phyloP scores from a whole-genome alignment of 2,329 filamentous ascomycete genomes.

The Plenodomus tracheiphilus region DNA sequence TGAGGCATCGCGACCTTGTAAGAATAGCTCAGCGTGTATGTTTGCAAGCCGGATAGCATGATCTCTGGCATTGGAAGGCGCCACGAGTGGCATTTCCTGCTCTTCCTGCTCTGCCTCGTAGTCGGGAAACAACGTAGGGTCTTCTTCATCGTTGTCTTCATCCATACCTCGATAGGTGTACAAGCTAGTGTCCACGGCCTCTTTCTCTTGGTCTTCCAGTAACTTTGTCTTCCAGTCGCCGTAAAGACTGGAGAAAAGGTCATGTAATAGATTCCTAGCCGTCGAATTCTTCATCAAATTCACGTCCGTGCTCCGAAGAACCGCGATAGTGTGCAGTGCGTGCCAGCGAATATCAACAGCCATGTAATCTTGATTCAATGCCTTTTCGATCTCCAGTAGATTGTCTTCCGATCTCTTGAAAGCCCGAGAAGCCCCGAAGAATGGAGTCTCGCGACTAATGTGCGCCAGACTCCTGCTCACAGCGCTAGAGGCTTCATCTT shows the following conservation, averaged over 20 bases:
- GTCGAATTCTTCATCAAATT: slow-evolving; percentile 8
- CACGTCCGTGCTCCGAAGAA: slow-evolving; percentile 32
- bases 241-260: slow-evolving; percentile 73
- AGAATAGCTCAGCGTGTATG: slow-evolving; percentile 40
- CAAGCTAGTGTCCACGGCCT: slow-evolving; percentile 72
- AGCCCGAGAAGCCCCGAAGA: slow-evolving; percentile 29
- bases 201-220: slow-evolving; percentile 73
- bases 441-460: slow-evolving; percentile 34
- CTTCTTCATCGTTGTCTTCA: slow-evolving; percentile 75
- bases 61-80: slow-evolving; percentile 33
- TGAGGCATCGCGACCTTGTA: slow-evolving; percentile 17
- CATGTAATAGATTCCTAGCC: slow-evolving; percentile 57
- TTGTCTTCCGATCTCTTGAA: slow-evolving; percentile 20
- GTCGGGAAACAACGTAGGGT: slow-evolving; percentile 79
- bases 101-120: slow-evolving; percentile 61
- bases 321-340: slow-evolving; percentile 30
- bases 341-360: slow-evolving; percentile 43
- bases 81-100: slow-evolving; percentile 27
- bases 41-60: slow-evolving; percentile 39
- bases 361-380: slow-evolving; percentile 22
- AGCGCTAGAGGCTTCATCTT: slow-evolving; percentile 14
- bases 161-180: slow-evolving; percentile 85
- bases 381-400: slow-evolving; percentile 20
- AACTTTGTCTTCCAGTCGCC: slow-evolving; percentile 79
- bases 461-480: slow-evolving; percentile 26